Evolutionary conservation across 176 grass and related monocot species (phyloP).

Genomic region (Ananas comosus): DNA sequence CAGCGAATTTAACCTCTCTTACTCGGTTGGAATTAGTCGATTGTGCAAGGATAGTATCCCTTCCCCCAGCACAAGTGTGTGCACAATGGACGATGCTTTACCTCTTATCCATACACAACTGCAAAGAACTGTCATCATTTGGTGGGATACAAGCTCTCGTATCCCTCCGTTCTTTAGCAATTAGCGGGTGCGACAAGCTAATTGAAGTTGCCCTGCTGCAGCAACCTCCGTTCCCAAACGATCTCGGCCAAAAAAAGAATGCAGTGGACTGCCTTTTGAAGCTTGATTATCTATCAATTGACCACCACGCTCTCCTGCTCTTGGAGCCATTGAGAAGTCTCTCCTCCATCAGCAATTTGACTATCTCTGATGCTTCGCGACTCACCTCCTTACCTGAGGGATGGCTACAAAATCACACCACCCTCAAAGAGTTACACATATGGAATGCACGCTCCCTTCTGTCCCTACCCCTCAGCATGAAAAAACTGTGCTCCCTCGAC

Average conservation of each 20-base stretch:
- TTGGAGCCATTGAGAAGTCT: not conserved
- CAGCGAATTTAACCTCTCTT: too few species aligned
- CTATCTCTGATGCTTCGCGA: not conserved
- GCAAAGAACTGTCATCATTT: not conserved
- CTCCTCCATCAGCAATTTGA: not conserved
- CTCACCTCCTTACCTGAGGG: not conserved
- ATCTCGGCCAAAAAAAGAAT: not conserved
- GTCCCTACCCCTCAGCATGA: not conserved
- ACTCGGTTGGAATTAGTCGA: too few species aligned
- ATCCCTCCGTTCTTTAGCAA: not conserved
- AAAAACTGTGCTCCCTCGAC: not conserved
- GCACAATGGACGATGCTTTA: too few species aligned
- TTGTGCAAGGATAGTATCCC: too few species aligned
- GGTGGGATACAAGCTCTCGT: not conserved
- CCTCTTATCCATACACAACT: not conserved
- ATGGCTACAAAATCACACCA: not conserved
- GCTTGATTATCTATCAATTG: not conserved
- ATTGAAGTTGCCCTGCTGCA: not conserved
- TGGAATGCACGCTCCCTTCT: not conserved
- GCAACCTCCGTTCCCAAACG: not conserved
- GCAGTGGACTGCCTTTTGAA: not conserved
- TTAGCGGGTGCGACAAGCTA: not conserved
- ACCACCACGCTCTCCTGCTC: not conserved
- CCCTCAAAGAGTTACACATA: not conserved
- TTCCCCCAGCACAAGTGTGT: too few species aligned